Percentiles rank a stretch among this genome's conserved stretches.
These are phyloP conservation scores for Jackrogersella multiformis DNA, from an alignment of 495 filamentous ascomycete genomes.

Conservation along the genomic window DNA sequence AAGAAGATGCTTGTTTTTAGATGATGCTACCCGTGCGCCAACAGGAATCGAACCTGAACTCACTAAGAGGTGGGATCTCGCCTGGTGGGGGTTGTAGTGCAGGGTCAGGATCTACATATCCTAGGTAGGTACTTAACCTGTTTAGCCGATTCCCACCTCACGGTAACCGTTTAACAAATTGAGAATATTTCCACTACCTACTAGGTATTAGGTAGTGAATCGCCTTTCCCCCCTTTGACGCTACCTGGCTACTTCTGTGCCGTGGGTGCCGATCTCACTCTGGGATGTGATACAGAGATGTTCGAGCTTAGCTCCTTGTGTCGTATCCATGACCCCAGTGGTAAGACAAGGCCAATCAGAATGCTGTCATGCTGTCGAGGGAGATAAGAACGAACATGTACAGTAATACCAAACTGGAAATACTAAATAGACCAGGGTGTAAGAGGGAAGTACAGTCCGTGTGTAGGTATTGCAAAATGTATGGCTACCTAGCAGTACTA, in stretches of 20 bases:
- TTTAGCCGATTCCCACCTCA: not conserved
- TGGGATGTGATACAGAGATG: not conserved
- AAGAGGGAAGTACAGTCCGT: not conserved
- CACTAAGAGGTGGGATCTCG: not conserved
- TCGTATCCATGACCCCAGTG: not conserved
- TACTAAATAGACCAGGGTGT: not conserved
- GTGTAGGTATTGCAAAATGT: too few species aligned
- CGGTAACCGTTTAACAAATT: not conserved
- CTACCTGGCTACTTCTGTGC: not conserved
- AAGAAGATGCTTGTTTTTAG: slow-evolving; percentile 21
- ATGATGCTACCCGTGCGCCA: not conserved
- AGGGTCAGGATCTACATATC: not conserved
- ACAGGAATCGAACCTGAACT: too few species aligned
- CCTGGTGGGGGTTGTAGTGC: too few species aligned
- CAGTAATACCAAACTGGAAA: not conserved
- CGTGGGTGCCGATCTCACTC: slow-evolving; percentile 3
- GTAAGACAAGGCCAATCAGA: not conserved
- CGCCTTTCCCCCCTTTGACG: not conserved
- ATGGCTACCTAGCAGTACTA: not conserved
- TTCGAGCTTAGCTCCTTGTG: not conserved
- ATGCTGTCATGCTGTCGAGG: too few species aligned
- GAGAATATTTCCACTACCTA: not conserved
- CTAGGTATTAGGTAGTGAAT: too few species aligned
- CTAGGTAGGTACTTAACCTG: too few species aligned
- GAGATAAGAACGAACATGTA: not conserved